Evolutionary conservation across 306 rosid species (phyloP).

Genomic region (Prunus salicina): DNA sequence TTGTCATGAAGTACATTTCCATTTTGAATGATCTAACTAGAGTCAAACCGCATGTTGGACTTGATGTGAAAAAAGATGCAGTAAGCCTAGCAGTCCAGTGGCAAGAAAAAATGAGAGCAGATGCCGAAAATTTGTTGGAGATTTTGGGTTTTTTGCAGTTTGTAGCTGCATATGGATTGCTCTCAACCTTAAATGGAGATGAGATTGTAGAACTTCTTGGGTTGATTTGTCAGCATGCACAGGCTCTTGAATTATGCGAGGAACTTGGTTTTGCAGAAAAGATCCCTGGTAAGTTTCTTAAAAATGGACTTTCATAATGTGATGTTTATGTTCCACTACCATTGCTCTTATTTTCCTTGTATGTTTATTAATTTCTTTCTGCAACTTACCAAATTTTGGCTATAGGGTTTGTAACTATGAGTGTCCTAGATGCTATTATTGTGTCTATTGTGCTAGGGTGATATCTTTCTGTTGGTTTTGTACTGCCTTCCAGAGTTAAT

Average conservation of each 20-base stretch:
- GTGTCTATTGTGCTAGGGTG: not conserved
- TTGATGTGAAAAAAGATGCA: conserved; percentile 43
- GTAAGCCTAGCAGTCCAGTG: conserved; percentile 38
- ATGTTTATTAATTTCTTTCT: not conserved
- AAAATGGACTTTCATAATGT: not conserved
- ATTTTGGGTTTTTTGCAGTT: conserved; percentile 46
- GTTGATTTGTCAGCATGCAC: conserved; percentile 33
- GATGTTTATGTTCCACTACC: not conserved
- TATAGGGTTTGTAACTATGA: not conserved
- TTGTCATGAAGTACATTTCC: conserved; percentile 17
- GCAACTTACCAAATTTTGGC: conserved; percentile 29
- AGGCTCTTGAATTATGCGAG: conserved; percentile 34
- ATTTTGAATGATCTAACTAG: conserved; percentile 32
- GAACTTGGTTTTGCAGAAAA: conserved; percentile 38
- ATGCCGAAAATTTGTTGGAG: conserved; percentile 29
- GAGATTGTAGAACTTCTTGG: conserved; percentile 47
- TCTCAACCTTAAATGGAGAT: conserved; percentile 25
- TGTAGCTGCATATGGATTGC: conserved; percentile 37
- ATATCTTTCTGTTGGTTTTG: conserved; percentile 7
- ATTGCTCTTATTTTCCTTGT: not conserved
- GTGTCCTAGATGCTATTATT: not conserved
- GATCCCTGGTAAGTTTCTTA: conserved; percentile 36
- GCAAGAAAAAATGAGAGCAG: conserved; percentile 27
- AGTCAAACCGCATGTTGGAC: conserved; percentile 36
- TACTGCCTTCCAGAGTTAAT: not conserved